Base-by-base conservation (phyloP, 192 early-diverging fungal genomes). In the Rhizophagus sp. region DNA sequence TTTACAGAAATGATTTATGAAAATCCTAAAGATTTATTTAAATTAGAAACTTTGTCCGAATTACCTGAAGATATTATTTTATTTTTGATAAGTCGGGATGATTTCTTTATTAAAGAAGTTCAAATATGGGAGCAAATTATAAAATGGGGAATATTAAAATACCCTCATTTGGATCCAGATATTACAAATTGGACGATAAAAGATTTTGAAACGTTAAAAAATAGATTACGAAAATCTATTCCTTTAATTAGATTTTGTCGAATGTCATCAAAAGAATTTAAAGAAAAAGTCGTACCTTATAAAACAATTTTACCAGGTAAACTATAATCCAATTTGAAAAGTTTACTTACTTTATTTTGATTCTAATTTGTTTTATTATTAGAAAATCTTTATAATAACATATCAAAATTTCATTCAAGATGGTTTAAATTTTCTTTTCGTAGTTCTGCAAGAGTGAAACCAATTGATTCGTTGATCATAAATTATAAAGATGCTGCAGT, bases 81-180 rank as follows among this genome's bases (percentile, higher is more conserved):
- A 27, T 57, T 19, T 24, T 61, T 79, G 13, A 27, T 70, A n/a
- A 27, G 52, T 33, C 30, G 47, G 1, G 66, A 79, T 70, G 61
- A 79, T 57, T 47, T 79, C 12, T 17, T 27, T 17, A 70, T 79
- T 52, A 36, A 70, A n/a, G 77, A 79, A 70, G 30, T 79, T 33
- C 66, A 79, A 39, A 39, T 79, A 8, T 79, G 77, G 77, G 27
- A 79, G 11, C 17, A 47, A 52, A 19, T 79, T 19, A 27, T 79
- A 17, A 70, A 79, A 79, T 79, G 77, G 77, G 77, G 66, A 61
- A 62, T 36, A 13, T 22, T 44, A 33, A 5, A 68, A 27, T 61
- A 27, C 34, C 33, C 64, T 36, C 17, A 52, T 19, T 34, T 41
- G 12, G 27, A 67, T 13, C 17, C 8, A 7, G 47, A 66, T 30